phyloP scores from a whole-genome alignment of 1,284 basidiomycete genomes.

The Trichosporon sp. region DNA sequence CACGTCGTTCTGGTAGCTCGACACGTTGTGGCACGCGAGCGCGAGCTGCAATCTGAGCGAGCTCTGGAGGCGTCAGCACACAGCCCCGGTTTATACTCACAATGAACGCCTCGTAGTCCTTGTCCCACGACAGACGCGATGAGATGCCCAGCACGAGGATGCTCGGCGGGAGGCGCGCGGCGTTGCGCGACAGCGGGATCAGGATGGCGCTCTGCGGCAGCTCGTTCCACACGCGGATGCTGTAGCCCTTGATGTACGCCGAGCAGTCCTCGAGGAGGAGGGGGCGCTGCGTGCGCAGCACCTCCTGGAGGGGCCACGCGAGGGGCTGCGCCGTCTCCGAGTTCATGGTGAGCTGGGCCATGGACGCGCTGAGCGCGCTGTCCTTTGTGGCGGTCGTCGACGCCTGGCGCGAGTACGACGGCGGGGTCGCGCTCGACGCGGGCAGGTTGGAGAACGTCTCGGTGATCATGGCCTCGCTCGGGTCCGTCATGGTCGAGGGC shows the following conservation, averaged over 20 bases:
- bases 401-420: neutral
- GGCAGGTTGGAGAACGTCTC: slow-evolving; percentile 9
- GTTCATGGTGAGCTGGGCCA: neutral
- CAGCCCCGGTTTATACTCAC: slow-evolving; percentile 21
- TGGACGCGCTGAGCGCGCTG: neutral
- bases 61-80: neutral
- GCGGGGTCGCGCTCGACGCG: neutral
- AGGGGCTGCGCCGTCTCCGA: neutral
- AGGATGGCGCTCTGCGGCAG: slow-evolving; percentile 46
- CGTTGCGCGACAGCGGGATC: slow-evolving; percentile 46
- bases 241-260: slow-evolving; percentile 35
- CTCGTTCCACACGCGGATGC: slow-evolving; percentile 45
- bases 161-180: slow-evolving; percentile 36
- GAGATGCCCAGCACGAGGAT: slow-evolving; percentile 50
- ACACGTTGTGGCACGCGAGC: neutral
- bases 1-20: slow-evolving; percentile 31
- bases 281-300: slow-evolving; percentile 28
- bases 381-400: neutral
- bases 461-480: slow-evolving; percentile 9
- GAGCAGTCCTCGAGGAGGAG: slow-evolving; percentile 46
- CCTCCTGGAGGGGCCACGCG: slow-evolving; percentile 43
- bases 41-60: slow-evolving; percentile 26
- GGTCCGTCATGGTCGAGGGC: neutral
- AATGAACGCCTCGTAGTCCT: slow-evolving; percentile 45
- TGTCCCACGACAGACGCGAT: slow-evolving; percentile 42